phyloP scores from a whole-genome alignment of 352 stramenopile genomes.

The Phytophthora cryptogea region DNA sequence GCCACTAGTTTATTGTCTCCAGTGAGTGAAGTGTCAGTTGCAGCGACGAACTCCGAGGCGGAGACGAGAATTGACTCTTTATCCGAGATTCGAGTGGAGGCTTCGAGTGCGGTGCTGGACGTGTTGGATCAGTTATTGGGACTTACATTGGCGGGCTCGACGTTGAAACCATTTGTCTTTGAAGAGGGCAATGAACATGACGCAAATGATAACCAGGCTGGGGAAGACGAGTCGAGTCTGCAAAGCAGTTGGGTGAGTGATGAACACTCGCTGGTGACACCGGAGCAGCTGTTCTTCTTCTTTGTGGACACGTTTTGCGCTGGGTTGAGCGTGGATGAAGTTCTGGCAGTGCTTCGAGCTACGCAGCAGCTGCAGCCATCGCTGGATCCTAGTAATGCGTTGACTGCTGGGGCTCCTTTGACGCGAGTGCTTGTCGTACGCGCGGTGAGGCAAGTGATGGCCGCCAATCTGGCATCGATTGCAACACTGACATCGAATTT shows the following conservation, averaged over 20 bases:
- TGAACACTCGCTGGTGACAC: neutral
- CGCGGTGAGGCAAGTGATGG: neutral
- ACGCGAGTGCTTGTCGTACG: neutral
- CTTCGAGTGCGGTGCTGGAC: neutral
- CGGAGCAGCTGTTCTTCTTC: neutral
- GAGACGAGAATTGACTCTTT: neutral
- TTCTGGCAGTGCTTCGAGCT: neutral
- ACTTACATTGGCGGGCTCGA: neutral
- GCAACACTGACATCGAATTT: neutral
- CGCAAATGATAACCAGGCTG: neutral
- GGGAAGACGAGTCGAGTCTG: neutral
- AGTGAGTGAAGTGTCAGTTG: neutral
- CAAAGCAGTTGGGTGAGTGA: neutral
- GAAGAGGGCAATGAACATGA: neutral
- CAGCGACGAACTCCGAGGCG: neutral
- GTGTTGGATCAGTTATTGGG: constrained; percentile 1
- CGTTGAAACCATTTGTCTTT: constrained; percentile 2
- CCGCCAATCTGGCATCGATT: neutral
- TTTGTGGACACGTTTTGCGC: neutral
- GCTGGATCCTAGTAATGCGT: neutral
- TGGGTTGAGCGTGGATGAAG: neutral
- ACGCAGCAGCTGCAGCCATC: neutral
- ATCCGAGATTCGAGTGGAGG: neutral
- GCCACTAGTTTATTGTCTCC: neutral
- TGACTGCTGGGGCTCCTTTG: neutral